phyloP scores from a whole-genome alignment of 2,329 filamentous ascomycete species.

The Metarhizium humberi region DNA sequence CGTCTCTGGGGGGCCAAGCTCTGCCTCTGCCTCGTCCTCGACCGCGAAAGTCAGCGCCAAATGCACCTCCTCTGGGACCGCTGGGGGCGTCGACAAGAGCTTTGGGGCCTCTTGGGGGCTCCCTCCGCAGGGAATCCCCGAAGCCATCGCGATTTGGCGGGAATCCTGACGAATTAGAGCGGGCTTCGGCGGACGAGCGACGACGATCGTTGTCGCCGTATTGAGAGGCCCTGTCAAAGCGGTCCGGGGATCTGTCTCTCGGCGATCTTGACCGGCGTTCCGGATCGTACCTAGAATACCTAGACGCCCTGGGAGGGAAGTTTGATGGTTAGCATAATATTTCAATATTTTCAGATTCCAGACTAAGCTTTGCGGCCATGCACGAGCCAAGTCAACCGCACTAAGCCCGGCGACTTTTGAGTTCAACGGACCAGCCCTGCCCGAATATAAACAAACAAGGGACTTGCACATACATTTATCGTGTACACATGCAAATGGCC shows the following conservation, averaged over 20 bases:
- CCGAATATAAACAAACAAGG: neutral
- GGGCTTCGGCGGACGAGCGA: constrained; percentile 51
- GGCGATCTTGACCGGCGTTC: constrained; percentile 55
- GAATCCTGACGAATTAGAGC: constrained; percentile 50
- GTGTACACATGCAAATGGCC: constrained; percentile 2
- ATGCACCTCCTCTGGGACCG: constrained; percentile 58
- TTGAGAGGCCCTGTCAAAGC: constrained; percentile 47
- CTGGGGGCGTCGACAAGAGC: constrained; percentile 63
- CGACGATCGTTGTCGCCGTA: constrained; percentile 60
- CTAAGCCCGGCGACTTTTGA: neutral
- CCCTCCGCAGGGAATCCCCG: constrained; percentile 47
- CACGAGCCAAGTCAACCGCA: neutral
- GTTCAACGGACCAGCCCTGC: neutral
- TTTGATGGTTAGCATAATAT: constrained; percentile 1
- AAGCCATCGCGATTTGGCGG: constrained; percentile 49
- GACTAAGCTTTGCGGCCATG: constrained; percentile 1
- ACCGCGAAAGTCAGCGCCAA: constrained; percentile 53
- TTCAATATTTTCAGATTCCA: neutral
- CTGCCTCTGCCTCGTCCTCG: constrained; percentile 43
- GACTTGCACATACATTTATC: constrained; percentile 5
- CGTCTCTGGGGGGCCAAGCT: constrained; percentile 48
- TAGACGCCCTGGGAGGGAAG: constrained; percentile 33
- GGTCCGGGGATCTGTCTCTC: constrained; percentile 61
- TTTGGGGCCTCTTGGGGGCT: constrained; percentile 75
- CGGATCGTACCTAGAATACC: constrained; percentile 54